These are phyloP conservation scores for Colletotrichum simmondsii DNA, from an alignment of 2,329 filamentous ascomycete genomes.

Conservation along the genomic window DNA sequence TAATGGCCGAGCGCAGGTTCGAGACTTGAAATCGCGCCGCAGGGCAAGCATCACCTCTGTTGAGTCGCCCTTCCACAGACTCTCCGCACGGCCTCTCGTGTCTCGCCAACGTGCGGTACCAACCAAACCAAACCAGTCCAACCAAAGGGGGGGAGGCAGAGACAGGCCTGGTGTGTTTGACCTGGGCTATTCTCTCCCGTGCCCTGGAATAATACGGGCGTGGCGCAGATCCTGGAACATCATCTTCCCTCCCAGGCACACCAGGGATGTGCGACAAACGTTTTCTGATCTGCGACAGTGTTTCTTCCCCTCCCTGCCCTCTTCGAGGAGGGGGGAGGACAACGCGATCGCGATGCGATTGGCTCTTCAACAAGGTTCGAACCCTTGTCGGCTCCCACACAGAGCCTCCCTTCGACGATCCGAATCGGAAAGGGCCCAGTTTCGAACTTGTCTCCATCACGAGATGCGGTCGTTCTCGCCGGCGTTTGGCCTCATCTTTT, in stretches of 20 bases:
- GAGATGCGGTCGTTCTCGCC: slow-evolving; percentile 17
- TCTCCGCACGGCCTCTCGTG: background rate
- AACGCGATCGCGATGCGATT: slow-evolving; percentile 24
- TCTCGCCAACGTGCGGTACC: background rate
- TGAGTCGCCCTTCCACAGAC: slow-evolving; percentile 9
- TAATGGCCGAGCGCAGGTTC: slow-evolving; percentile 22
- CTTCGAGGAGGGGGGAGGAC: background rate
- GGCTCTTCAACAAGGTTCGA: background rate
- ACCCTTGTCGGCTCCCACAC: slow-evolving; percentile 6
- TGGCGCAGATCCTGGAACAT: slow-evolving; percentile 33
- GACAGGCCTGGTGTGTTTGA: slow-evolving; percentile 13
- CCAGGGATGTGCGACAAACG: slow-evolving; percentile 26
- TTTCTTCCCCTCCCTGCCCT: slow-evolving; percentile 7
- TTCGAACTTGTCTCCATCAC: slow-evolving; percentile 30
- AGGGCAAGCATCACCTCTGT: background rate
- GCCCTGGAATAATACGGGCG: background rate
- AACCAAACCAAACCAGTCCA: background rate
- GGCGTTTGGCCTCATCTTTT: slow-evolving; percentile 34
- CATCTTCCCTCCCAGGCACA: background rate
- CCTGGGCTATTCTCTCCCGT: background rate
- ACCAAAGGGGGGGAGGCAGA: no score
- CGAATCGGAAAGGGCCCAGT: slow-evolving; percentile 17
- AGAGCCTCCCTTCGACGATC: slow-evolving; percentile 21
- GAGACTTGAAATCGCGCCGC: background rate
- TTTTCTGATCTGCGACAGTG: slow-evolving; percentile 31